Conservation (phyloP, 345 rosid genomes). For the Hirschfeldia incana region DNA sequence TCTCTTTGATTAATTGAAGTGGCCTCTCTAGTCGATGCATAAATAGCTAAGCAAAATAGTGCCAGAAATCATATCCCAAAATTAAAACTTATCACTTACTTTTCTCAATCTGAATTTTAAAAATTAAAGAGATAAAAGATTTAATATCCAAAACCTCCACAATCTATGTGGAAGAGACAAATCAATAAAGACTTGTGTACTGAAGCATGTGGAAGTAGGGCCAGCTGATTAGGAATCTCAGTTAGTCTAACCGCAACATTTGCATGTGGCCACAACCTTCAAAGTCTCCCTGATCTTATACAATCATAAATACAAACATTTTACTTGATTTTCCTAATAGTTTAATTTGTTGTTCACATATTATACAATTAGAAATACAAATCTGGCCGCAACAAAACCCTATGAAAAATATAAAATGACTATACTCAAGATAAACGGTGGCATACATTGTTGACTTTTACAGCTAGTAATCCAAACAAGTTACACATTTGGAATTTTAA, state of each 20-base stretch:
- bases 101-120: neutral
- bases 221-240: slow-evolving; percentile 37
- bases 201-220: slow-evolving; percentile 51
- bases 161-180: slow-evolving; percentile 21
- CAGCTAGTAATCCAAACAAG: slow-evolving; percentile 14
- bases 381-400: neutral
- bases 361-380: neutral
- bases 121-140: neutral
- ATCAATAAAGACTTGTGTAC: slow-evolving; percentile 30
- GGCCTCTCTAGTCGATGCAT: neutral
- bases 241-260: slow-evolving; percentile 54
- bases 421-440: slow-evolving; percentile 29
- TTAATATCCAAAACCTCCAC: neutral
- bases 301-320: slow-evolving; percentile 17
- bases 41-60: neutral
- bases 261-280: slow-evolving; percentile 57
- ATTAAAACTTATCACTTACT: too few relatives aligned
- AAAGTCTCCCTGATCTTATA: slow-evolving; percentile 36
- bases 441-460: slow-evolving; percentile 34
- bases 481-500: slow-evolving; percentile 9
- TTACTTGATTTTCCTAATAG: neutral
- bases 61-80: neutral
- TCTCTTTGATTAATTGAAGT: neutral
- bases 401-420: neutral
- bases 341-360: slow-evolving; percentile 27